Evolutionary conservation across 371 early-diverging fungal species (phyloP), one percentile per base, ranked within the genome.

Genomic region (Apophysomyces ossiformis): DNA sequence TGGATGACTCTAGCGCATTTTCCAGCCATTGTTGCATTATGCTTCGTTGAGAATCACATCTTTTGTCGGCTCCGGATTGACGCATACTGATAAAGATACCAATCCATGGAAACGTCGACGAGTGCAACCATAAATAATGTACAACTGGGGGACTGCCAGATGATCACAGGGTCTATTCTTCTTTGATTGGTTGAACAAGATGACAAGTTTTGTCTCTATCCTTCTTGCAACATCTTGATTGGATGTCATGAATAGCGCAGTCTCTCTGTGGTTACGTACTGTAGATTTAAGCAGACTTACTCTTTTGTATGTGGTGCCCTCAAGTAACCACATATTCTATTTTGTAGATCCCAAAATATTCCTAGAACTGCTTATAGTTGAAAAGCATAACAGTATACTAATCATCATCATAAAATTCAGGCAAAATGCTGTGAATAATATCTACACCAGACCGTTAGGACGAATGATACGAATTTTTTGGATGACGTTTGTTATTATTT

Each of bases 181-280:
- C 9, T 73, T n/a, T 69, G 69, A 69, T 73, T 73, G 73, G 73
- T 32, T 38, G 39, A 26, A 35, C 32, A 60, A 35, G 67, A 73
- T 73, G 73, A 73, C 73, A 73, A 67, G 70, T 73, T 69, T 58
- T 73, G 69, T 69, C 64, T 73, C 73, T 58, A 62, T 58, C 61
- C 21, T 37, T 32, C 56, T 38, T 38, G 21, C 54, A 44, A 38
- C 37, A 26, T 37, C 44, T 26, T 73, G 69, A 73, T 73, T 73
- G 73, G 73, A 18, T 63, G 54, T 46, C 37, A 26, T n/a, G n/a
- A 54, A 54, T 21, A 32, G 9, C 16, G 9, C 54, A 9, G 16
- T 54, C n/a, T 54, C 32, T 26, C 32, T 26, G 32, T 2, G 32
- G 32, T 26, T 26, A 26, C 32, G 32, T 26, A 26, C 32, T 26